Percentiles rank a stretch among this genome's conserved stretches.
Conservation (phyloP, 805 yeast species). For the Yamadazyma paraphyllophila region DNA sequence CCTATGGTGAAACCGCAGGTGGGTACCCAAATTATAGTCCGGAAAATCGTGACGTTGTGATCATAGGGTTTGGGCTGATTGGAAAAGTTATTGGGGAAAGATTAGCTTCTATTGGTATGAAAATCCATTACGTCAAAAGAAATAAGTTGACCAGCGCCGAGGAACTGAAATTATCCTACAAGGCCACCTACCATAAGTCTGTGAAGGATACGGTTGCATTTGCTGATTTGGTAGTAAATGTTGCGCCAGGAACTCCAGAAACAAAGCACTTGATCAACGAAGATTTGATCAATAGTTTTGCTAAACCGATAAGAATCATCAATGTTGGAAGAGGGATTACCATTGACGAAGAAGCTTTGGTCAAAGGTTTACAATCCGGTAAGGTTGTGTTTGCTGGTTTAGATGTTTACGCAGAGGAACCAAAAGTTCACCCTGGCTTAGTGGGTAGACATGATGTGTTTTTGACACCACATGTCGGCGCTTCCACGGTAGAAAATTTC, state of each 20-base stretch:
- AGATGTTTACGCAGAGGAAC: conserved; percentile 72
- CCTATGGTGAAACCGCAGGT: conserved; percentile 47
- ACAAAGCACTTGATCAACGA: conserved; percentile 56
- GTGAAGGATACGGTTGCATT: conserved; percentile 31
- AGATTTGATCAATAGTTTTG: conserved; percentile 44
- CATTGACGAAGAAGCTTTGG: conserved; percentile 63
- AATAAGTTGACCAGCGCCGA: conserved; percentile 35
- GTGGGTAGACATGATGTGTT: conserved; percentile 59
- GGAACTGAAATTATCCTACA: conserved; percentile 39
- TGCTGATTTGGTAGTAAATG: conserved; percentile 62
- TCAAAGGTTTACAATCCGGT: conserved; percentile 58
- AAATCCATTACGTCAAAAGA: conserved; percentile 61
- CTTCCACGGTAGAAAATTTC: conserved; percentile 59
- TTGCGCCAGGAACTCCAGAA: conserved; percentile 62
- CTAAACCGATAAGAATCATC: conserved; percentile 58
- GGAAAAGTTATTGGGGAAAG: conserved; percentile 64
- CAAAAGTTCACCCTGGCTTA: conserved; percentile 49
- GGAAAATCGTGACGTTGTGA: conserved; percentile 53
- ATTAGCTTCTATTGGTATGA: conserved; percentile 60
- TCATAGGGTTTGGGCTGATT: conserved; percentile 75
- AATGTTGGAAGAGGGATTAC: conserved; percentile 77
- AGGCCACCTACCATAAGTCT: conserved; percentile 39
- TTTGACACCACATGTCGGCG: conserved; percentile 70
- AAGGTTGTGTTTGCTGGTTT: conserved; percentile 64
- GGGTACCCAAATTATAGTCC: conserved; percentile 50